Evolutionary conservation across 345 rosid genomes (phyloP), one percentile per base, ranked within the genome.

Genomic region (Moricandia arvensis): DNA sequence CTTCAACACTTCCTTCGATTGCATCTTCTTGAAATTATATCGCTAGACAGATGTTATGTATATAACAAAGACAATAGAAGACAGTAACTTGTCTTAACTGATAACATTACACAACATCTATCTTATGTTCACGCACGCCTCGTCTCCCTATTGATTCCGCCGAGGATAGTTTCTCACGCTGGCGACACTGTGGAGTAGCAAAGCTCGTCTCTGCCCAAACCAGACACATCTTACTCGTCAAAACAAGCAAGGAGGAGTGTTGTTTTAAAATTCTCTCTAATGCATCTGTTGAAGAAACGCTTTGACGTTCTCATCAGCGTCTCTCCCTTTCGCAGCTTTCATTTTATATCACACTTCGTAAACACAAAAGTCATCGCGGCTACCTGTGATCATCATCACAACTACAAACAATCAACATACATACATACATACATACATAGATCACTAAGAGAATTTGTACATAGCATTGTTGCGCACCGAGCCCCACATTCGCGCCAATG

Each of bases 401-500:
- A 45, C 13, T 3, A 15, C 18, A 45, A 0, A 18, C 34, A 33
- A 51, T 7, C 18, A 7, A 43, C 15, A 43, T 18, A 75, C 34
- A 71, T 0, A 12, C 15, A 59, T 3, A 59, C 9, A 59, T 3
- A n/a, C n/a, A n/a, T n/a, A n/a, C n/a, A n/a, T n/a, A n/a, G n/a
- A n/a, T n/a, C n/a, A 55, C 0, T 3, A 13, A 49, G 24, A 27
- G 51, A 47, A 41, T 49, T 15, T 24, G 3, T 11, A 71, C 84
- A 6, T 79, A 90, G n/a, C 98, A 57, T 90, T 81, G 83, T 89
- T 90, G 79, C 92, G 96, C n/a, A 45, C 93, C 93, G 64, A 94
- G 97, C 99, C 99, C n/a, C n/a, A n/a, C 92, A 83, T 87, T 89
- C 8, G 93, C 97, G 63, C n/a, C 95, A 94, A 79, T 94, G n/a